Evolutionary conservation across 2,329 filamentous ascomycete genomes (phyloP).

Genomic region (Alternaria novae-zelandiae): DNA sequence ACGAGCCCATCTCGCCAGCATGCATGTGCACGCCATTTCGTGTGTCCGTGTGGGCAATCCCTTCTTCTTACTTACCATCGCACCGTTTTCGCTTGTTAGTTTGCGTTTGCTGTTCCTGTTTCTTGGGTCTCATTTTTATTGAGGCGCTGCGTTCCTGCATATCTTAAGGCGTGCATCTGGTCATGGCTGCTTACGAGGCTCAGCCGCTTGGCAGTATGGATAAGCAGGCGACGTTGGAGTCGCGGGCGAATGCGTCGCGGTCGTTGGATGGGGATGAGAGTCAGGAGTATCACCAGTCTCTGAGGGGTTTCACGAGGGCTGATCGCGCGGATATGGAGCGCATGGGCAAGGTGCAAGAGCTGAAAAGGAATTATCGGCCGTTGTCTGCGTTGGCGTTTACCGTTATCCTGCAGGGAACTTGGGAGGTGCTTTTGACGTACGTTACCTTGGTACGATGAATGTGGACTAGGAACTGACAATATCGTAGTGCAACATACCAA

Average conservation of each 20-base stretch:
- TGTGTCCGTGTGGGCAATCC: not conserved
- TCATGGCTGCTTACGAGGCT: conserved; percentile 25
- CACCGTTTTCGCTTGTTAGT: conserved; percentile 1
- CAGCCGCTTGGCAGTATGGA: conserved; percentile 13
- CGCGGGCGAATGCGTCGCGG: conserved; percentile 4
- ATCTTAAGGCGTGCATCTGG: conserved; percentile 5
- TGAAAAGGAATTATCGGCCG: conserved; percentile 44
- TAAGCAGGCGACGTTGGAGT: conserved; percentile 13
- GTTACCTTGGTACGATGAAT: not conserved
- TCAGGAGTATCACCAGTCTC: conserved; percentile 35
- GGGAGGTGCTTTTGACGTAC: conserved; percentile 43
- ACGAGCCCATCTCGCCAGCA: conserved; percentile 1
- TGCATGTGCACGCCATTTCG: not conserved
- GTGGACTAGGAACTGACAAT: conserved; percentile 1
- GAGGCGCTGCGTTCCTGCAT: conserved; percentile 20
- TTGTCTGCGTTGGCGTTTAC: conserved; percentile 42
- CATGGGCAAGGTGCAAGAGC: conserved; percentile 44
- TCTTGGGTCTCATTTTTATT: conserved; percentile 1
- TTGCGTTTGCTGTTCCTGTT: not conserved
- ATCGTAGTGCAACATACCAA: conserved; percentile 31
- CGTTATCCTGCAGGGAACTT: conserved; percentile 42
- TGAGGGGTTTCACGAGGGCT: conserved; percentile 35
- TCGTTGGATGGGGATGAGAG: conserved; percentile 29
- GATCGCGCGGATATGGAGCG: conserved; percentile 41
- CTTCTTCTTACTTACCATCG: conserved; percentile 7